Percentiles rank a stretch among this genome's conserved stretches.
Evolutionary conservation across 164 flowering plant genomes (phyloP).

Genomic region (Berberis vulgaris): DNA sequence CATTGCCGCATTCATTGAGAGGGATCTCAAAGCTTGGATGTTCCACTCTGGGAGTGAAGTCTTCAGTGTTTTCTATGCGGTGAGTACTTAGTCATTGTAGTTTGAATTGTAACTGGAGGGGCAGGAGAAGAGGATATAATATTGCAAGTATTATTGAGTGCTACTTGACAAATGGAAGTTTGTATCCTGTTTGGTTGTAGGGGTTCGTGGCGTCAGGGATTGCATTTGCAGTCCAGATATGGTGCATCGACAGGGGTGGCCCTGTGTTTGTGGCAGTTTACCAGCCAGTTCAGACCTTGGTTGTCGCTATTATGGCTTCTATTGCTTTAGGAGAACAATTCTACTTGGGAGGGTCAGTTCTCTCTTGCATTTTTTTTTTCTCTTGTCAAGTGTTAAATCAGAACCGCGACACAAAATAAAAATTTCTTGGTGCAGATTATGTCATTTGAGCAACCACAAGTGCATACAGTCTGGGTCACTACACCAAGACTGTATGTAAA

Average conservation of each 20-base stretch:
- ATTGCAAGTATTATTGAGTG: too few species aligned
- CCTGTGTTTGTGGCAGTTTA: conserved; percentile 98
- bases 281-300: conserved; percentile 97
- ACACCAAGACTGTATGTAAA: too few species aligned
- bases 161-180: too few species aligned
- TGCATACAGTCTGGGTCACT: too few species aligned
- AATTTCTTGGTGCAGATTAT: too few species aligned
- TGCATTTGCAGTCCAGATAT: conserved; percentile 98
- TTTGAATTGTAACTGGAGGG: too few species aligned
- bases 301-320: conserved; percentile 94
- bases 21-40: conserved; percentile 65
- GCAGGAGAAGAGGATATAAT: too few species aligned
- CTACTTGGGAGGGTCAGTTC: conserved; percentile 84
- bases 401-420: background rate
- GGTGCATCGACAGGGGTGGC: conserved; percentile 99
- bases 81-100: conserved; percentile 19
- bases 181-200: conserved; percentile 25
- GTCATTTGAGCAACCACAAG: too few species aligned
- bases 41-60: conserved; percentile 73
- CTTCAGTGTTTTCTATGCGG: conserved; percentile 90
- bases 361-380: background rate
- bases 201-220: conserved; percentile 98
- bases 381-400: background rate
- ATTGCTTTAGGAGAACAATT: conserved; percentile 85
- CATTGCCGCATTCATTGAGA: conserved; percentile 64